These are phyloP conservation scores for Candida albicans DNA, from an alignment of 1,139 yeast genomes.

Conservation along the genomic window DNA sequence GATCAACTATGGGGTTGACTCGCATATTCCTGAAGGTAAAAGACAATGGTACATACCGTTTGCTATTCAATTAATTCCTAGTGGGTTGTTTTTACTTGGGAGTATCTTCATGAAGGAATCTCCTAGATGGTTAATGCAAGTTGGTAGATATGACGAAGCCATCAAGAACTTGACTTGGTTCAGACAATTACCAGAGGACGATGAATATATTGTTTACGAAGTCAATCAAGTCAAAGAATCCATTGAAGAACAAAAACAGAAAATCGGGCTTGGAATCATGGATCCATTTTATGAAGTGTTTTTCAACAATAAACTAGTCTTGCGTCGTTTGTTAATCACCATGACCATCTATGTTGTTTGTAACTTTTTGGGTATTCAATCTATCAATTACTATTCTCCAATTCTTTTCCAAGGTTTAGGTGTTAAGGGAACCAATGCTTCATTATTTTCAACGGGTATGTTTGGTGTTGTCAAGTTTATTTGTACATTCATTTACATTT, in stretches of 20 bases:
- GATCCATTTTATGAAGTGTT: slow-evolving; percentile 41
- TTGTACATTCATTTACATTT: slow-evolving; percentile 36
- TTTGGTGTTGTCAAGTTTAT: slow-evolving; percentile 44
- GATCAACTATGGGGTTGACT: slow-evolving; percentile 42
- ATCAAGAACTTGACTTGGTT: slow-evolving; percentile 39
- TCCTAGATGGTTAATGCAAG: slow-evolving; percentile 43
- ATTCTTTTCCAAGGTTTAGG: slow-evolving; percentile 41
- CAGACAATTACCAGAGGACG: slow-evolving; percentile 35
- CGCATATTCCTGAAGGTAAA: slow-evolving; percentile 27
- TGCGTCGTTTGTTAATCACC: slow-evolving; percentile 33
- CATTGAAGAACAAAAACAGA: slow-evolving; percentile 28
- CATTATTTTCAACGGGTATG: slow-evolving; percentile 44
- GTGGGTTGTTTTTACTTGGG: slow-evolving; percentile 39
- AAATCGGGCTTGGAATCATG: slow-evolving; percentile 39
- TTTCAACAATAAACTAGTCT: slow-evolving; percentile 27
- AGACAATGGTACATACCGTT: slow-evolving; percentile 47
- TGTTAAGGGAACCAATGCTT: slow-evolving; percentile 39
- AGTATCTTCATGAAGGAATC: slow-evolving; percentile 38
- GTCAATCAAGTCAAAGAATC: slow-evolving; percentile 30
- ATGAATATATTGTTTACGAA: slow-evolving; percentile 40
- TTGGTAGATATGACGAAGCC: slow-evolving; percentile 36
- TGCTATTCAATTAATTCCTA: slow-evolving; percentile 45
- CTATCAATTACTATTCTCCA: slow-evolving; percentile 48
- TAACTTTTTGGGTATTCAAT: slow-evolving; percentile 47
- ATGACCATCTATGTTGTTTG: slow-evolving; percentile 39